A percentile compares a stretch with the other conserved stretches of the same genome.
phyloP scores from a whole-genome alignment of 768 basidiomycete species.

The Amanita subjunquillea region DNA sequence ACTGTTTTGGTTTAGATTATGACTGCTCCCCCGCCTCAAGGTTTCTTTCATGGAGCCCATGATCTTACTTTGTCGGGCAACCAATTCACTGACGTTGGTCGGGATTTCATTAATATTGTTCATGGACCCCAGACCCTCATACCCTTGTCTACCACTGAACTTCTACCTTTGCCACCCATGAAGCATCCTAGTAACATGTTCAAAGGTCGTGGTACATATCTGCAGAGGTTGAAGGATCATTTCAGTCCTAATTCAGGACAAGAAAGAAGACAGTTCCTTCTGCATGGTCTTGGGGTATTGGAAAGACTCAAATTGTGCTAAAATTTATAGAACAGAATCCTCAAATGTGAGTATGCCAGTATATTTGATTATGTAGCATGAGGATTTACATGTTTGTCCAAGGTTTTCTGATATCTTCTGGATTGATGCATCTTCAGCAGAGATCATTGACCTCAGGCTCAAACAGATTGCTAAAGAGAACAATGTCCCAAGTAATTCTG shows the following conservation, averaged over 20 bases:
- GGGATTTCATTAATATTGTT: no score
- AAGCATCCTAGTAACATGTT: not conserved
- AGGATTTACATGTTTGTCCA: not conserved
- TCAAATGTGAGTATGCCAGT: no score
- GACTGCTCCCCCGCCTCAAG: no score
- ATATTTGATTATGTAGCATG: not conserved
- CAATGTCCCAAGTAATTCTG: not conserved
- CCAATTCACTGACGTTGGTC: no score
- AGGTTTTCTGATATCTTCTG: conserved; percentile 13
- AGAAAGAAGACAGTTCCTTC: conserved; percentile 7
- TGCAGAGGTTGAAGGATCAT: conserved; percentile 7
- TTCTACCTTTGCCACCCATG: not conserved
- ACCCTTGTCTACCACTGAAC: no score
- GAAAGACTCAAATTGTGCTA: conserved; percentile 1
- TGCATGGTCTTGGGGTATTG: conserved; percentile 14
- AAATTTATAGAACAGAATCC: not conserved
- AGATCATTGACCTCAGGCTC: conserved; percentile 5
- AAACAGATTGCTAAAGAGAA: conserved; percentile 6
- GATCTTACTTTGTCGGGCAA: no score
- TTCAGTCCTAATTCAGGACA: not conserved
- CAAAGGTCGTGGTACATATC: conserved; percentile 5
- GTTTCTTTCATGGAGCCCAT: no score
- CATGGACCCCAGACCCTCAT: no score
- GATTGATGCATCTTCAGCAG: conserved; percentile 13
- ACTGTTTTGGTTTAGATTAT: no score